phyloP scores from a whole-genome alignment of 805 yeast species.

The Debaryomyces prosopidis region DNA sequence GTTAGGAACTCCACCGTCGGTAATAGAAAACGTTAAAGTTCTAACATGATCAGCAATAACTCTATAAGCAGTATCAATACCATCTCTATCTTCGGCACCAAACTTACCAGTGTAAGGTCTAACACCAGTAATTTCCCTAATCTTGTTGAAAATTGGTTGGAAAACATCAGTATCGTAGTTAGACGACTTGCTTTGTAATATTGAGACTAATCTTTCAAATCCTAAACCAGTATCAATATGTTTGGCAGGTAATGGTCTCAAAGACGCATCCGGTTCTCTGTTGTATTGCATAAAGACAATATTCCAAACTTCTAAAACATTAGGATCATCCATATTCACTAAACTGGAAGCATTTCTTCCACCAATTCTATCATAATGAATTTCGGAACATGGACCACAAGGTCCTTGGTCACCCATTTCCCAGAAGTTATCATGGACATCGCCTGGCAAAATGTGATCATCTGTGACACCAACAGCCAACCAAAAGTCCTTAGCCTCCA shows the following conservation, averaged over 20 bases:
- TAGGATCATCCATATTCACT: constrained; percentile 97
- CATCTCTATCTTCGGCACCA: constrained; percentile 90
- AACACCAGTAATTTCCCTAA: constrained; percentile 90
- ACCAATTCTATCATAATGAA: constrained; percentile 97
- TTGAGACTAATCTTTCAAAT: constrained; percentile 93
- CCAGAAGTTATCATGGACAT: constrained; percentile 94
- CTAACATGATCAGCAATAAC: constrained; percentile 98
- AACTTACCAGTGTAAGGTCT: constrained; percentile 91
- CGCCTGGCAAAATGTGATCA: constrained; percentile 91
- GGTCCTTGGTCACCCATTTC: constrained; percentile 99
- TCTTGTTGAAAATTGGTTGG: constrained; percentile 79
- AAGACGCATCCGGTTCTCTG: constrained; percentile 83
- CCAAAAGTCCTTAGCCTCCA: constrained; percentile 92
- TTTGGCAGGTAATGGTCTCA: constrained; percentile 85
- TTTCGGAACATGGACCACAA: constrained; percentile 98
- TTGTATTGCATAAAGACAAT: constrained; percentile 95
- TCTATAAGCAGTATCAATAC: constrained; percentile 96
- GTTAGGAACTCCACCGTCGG: constrained; percentile 99
- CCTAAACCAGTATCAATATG: constrained; percentile 99
- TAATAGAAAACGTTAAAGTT: constrained; percentile 91
- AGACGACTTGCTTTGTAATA: constrained; percentile 85
- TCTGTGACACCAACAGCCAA: constrained; percentile 82
- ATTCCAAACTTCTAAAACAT: constrained; percentile 97
- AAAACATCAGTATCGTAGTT: constrained; percentile 98
- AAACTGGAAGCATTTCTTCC: constrained; percentile 92